These are phyloP conservation scores for Boletus rex-veris DNA, from an alignment of 768 basidiomycete genomes.

Conservation along the genomic window DNA sequence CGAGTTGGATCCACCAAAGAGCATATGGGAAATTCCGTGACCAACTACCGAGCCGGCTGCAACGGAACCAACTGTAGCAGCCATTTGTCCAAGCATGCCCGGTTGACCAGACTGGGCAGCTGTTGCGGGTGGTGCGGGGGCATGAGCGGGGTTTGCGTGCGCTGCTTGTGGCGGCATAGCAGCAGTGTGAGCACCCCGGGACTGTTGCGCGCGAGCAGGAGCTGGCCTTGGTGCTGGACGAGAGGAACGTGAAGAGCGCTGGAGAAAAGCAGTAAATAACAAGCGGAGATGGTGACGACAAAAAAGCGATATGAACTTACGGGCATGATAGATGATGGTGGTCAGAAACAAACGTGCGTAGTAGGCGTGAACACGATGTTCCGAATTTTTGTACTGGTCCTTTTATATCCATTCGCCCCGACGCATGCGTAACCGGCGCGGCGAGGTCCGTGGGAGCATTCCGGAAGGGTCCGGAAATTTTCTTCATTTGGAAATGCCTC, in stretches of 20 bases:
- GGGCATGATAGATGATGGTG: conserved; percentile 40
- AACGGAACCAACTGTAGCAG: conserved; percentile 86
- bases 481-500: conserved; percentile 9
- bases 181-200: conserved; percentile 48
- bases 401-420: conserved; percentile 20
- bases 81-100: conserved; percentile 81
- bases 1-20: conserved; percentile 69
- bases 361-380: not conserved
- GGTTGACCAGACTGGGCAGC: conserved; percentile 49
- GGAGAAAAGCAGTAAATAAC: not conserved
- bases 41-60: conserved; percentile 86
- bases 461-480: not conserved
- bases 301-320: conserved; percentile 33
- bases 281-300: not conserved
- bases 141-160: conserved; percentile 41
- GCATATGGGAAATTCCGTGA: conserved; percentile 86
- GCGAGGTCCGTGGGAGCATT: conserved; percentile 18
- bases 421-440: conserved; percentile 17
- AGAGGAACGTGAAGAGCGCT: conserved; percentile 81
- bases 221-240: conserved; percentile 55
- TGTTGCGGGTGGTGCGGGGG: conserved; percentile 37
- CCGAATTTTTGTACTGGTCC: conserved; percentile 16
- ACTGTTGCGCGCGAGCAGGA: conserved; percentile 44
- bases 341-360: conserved; percentile 14
- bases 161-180: conserved; percentile 41